Base-by-base conservation (phyloP, 352 stramenopile genomes). In the Blastocystis sp. region DNA sequence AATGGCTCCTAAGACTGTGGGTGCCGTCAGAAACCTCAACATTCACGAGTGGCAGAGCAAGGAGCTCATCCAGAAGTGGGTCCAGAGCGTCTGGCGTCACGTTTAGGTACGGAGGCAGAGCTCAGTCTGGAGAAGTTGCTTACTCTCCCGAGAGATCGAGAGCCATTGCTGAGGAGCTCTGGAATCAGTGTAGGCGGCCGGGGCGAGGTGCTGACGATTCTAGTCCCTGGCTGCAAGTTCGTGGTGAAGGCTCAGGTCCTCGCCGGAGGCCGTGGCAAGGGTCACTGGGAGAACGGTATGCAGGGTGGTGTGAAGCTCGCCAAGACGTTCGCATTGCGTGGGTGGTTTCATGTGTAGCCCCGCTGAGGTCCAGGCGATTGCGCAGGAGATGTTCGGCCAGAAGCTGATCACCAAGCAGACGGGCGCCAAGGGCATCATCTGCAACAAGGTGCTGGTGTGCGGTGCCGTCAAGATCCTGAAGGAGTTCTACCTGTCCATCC, bases 401-500 rank as follows among this genome's bases (percentile, higher is more conserved):
- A 63, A 80, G 74, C 76, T 92, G 40, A 70, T 92, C n/a, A 91
- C 90, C 52, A 91, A 92, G 89, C 90, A 91, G 79, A 91, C 90
- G n/a, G 89, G 89, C 10, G 76, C 87, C 24, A 90, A 91, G 69
- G 89, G 89, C 38, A 90, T 91, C 76, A 76, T 89, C 17, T 90
- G 89, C 54, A 89, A 91, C 59, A 90, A 91, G 45, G 87, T 97
- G 89, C 90, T 97, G 68, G 93, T 97, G 89, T 90, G 90, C 57
- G 94, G 97, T 91, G 92, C 94, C 81, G 92, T 97, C 66, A 95
- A 96, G 91, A 96, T 98, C 92, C 92, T 94, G 54, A 92, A 94
- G 52, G 97, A 99, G 92, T 97, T 98, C 92, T 99, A 99, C 92
- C 95, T 99, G 74, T 95, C 93, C 87, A 98, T 98, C 91, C 92